Conservation (phyloP, 805 yeast species). For the Vanderwaltozyma polyspora region DNA sequence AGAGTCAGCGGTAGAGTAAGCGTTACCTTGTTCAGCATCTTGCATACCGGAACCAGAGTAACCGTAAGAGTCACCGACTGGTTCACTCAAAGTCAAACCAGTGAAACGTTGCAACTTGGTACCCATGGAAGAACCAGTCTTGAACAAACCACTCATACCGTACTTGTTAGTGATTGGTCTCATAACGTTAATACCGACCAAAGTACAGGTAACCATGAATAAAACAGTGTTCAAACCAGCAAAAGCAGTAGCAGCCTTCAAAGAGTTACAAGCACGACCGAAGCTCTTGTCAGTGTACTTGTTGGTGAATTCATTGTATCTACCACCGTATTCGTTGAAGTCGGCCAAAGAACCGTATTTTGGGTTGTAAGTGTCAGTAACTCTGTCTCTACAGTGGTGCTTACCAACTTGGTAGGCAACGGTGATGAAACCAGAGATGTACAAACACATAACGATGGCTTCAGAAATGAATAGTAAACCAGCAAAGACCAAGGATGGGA, state of each 20-base stretch:
- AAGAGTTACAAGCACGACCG: conserved; percentile 19
- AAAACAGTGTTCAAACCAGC: conserved; percentile 22
- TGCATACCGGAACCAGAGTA: conserved; percentile 1
- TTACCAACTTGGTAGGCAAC: conserved; percentile 24
- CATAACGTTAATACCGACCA: conserved; percentile 23
- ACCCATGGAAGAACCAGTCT: conserved; percentile 11
- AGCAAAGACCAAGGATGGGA: conserved; percentile 14
- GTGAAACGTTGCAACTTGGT: conserved; percentile 14
- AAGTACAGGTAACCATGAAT: conserved; percentile 16
- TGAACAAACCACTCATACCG: conserved; percentile 17
- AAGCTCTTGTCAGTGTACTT: conserved; percentile 6
- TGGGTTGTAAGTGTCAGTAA: conserved; percentile 8
- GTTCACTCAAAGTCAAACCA: conserved; percentile 12
- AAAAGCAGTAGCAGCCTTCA: conserved; percentile 27
- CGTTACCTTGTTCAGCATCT: background rate
- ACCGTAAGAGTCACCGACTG: background rate
- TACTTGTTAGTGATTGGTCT: conserved; percentile 15
- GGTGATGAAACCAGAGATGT: conserved; percentile 29
- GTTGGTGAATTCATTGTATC: conserved; percentile 11
- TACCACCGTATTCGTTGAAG: conserved; percentile 6
- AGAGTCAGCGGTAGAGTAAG: conserved; percentile 2
- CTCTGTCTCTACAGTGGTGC: conserved; percentile 16
- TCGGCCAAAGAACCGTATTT: conserved; percentile 7
- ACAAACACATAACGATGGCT: conserved; percentile 18
- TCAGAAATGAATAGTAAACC: conserved; percentile 23